Evolutionary conservation across 768 basidiomycete genomes (phyloP), one percentile per base, ranked within the genome.

Genomic region (Hygrocybe coccinea): DNA sequence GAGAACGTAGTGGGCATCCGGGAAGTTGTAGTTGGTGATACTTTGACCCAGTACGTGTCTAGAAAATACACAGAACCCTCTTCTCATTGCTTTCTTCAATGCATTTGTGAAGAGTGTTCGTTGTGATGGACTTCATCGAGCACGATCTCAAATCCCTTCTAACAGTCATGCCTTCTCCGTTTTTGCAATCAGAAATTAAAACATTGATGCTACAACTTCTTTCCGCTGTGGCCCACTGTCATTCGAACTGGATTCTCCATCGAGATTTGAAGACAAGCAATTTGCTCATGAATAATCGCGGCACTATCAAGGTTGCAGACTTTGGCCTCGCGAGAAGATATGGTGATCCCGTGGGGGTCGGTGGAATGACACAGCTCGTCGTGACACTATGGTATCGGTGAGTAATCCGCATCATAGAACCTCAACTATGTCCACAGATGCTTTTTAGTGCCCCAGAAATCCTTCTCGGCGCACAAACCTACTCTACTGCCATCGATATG

Each of bases 121-220:
- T 99, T 60, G 97, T 98, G 35, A 97, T 97, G 95, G 94, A 97
- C 69, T 99, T 99, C 67, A 95, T 99, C 67, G 97, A 99, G 71
- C 97, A 99, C 71, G 97, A 99, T 70, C 86, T 99, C 69, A 99
- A 99, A 73, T 89, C 95, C 5, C 81, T 99, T 50, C 80, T 99
- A 55, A 90, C 88, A 22, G 75, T 91, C 58, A 98, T 98, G 97
- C 94, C 95, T 1, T 82, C 88, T 33, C 95, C 97, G 2, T 99
- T 99, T 76, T 76, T 97, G 38, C 93, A 95, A 71, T 95, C 93
- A 39, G 97, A 99, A 73, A 90, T 98, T 76, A 99, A 99, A 77
- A 99, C 97, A 0, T 75, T 99, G 52, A 85, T 97, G 85, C 72
- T 90, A 22, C 97, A 99, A 69, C 77, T 99, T 5, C 74, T 98